Percentiles rank a stretch among this genome's conserved stretches.
Conservation (phyloP, 2,329 filamentous ascomycete species). For the Verticillium alfalfae region DNA sequence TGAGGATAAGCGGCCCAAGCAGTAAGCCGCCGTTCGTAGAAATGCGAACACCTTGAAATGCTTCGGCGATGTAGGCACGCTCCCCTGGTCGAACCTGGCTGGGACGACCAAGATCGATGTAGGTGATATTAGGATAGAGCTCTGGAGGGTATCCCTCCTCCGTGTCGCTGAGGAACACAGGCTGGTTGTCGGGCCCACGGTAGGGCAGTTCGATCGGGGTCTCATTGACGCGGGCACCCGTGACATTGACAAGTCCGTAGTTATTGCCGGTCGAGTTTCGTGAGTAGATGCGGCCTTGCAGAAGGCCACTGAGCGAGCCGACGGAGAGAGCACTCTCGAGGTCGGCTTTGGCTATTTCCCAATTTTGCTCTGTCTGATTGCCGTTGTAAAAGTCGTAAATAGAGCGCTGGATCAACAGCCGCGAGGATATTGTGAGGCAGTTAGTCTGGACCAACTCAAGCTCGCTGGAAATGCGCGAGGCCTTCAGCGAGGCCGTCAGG, state of each 20-base stretch:
- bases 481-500: conserved; percentile 81
- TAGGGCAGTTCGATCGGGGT: conserved; percentile 56
- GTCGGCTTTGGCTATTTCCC: conserved; percentile 56
- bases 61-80: conserved; percentile 36
- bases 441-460: conserved; percentile 74
- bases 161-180: conserved; percentile 55
- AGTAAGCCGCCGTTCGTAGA: conserved; percentile 56
- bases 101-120: conserved; percentile 37
- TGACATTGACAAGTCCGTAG: conserved; percentile 59
- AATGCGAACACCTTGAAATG: conserved; percentile 45
- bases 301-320: conserved; percentile 49
- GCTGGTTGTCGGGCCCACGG: conserved; percentile 47
- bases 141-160: conserved; percentile 62
- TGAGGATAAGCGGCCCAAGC: conserved; percentile 69
- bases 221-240: conserved; percentile 33
- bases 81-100: conserved; percentile 35
- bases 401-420: conserved; percentile 52
- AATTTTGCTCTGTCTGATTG: conserved; percentile 54
- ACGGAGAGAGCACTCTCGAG: conserved; percentile 64
- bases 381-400: conserved; percentile 47
- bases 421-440: conserved; percentile 65
- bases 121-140: conserved; percentile 77
- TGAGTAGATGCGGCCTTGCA: conserved; percentile 71
- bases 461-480: conserved; percentile 72
- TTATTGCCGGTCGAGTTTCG: conserved; percentile 55